Evolutionary conservation across 2,329 filamentous ascomycete species (phyloP).

Genomic region (Polychaeton citri): DNA sequence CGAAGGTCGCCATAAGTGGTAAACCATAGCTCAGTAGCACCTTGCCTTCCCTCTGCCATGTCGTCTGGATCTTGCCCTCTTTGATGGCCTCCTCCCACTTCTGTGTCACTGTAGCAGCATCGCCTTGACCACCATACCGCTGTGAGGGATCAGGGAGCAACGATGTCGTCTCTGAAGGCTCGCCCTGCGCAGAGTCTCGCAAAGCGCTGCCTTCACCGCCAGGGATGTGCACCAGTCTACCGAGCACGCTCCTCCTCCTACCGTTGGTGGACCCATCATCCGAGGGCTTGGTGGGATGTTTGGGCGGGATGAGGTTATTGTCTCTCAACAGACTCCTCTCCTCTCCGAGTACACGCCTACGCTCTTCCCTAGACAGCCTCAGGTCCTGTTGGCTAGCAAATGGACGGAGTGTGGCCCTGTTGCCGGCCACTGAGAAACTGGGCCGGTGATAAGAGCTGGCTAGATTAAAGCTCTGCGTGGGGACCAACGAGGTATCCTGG

Average conservation of each 20-base stretch:
- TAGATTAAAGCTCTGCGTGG: conserved; percentile 32
- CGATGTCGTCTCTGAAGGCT: conserved; percentile 8
- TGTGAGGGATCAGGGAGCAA: conserved; percentile 12
- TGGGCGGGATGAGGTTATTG: conserved; percentile 42
- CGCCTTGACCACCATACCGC: conserved; percentile 34
- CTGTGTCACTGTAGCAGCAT: conserved; percentile 45
- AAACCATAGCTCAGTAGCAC: conserved; percentile 44
- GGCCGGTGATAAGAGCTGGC: conserved; percentile 61
- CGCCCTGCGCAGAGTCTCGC: not conserved
- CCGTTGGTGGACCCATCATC: not conserved
- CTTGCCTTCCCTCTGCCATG: conserved; percentile 79
- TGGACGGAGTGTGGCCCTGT: conserved; percentile 38
- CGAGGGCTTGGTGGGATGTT: conserved; percentile 23
- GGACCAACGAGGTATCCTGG: conserved; percentile 5
- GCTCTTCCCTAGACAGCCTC: conserved; percentile 33
- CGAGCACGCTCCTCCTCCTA: conserved; percentile 1
- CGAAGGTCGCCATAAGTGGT: conserved; percentile 30
- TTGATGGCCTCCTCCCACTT: conserved; percentile 78
- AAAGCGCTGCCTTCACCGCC: conserved; percentile 2
- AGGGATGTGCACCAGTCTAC: conserved; percentile 1
- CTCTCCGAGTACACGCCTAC: conserved; percentile 37
- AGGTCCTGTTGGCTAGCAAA: conserved; percentile 48
- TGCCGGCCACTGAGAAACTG: conserved; percentile 58
- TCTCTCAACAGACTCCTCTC: conserved; percentile 44
- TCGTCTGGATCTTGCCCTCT: conserved; percentile 69